A percentile compares a stretch with the other conserved stretches of the same genome.
Evolutionary conservation across 331 rosid species (phyloP).

Genomic region (Telfairia occidentalis): DNA sequence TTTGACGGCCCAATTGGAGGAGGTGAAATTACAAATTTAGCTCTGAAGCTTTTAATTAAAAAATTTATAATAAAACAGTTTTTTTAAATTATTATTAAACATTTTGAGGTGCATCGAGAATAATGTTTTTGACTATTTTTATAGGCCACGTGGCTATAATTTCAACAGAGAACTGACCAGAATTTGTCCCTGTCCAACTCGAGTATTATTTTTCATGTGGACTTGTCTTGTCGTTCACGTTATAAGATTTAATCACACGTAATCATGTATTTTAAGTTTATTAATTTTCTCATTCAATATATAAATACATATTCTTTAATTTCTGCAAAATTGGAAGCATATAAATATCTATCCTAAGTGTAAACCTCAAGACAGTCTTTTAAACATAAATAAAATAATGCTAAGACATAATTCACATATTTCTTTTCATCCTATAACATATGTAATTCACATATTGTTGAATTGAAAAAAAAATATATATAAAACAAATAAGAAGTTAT

Average conservation of each 20-base stretch:
- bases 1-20: neutral
- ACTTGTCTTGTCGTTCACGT: neutral
- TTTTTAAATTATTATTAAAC: neutral
- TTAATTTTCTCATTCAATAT: neutral
- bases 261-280: neutral
- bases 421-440: no score
- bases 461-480: no score
- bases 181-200: neutral
- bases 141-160: neutral
- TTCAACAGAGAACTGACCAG: neutral
- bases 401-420: no score
- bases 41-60: no score
- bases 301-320: neutral
- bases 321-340: neutral
- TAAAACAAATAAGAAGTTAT: no score
- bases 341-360: no score
- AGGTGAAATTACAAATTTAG: no score
- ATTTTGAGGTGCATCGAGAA: neutral
- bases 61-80: neutral
- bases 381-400: no score
- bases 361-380: no score
- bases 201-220: slow-evolving; percentile 2
- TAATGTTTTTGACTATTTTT: neutral
- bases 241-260: neutral
- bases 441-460: no score